Base-by-base conservation (phyloP, 306 rosid species). In the Purshia tridentata region DNA sequence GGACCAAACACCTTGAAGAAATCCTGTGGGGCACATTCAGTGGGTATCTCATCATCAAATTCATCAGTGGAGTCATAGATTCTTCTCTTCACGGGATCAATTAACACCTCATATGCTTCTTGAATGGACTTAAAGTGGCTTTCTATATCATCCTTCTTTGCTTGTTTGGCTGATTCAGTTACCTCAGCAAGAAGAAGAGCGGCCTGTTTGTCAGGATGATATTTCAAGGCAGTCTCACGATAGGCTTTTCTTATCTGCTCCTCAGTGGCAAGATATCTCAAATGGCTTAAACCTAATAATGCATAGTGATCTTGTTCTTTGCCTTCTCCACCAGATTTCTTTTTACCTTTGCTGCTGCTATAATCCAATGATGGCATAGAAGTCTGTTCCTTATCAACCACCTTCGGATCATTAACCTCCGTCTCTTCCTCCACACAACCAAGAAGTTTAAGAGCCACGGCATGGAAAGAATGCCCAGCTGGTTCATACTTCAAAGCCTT, bases 201-300 rank as follows among this genome's bases (percentile, higher is more conserved):
- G 72, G 98, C 97, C 84, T 90, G 98, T 78, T 95, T 95, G 82
- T 95, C 99, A 19, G 97, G 99, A 81, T 95, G 99, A 86, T 86
- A 85, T 75, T 80, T 95, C 88, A 95, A 78, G 41, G 99, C 98
- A 82, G 96, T 84, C 74, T 95, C 97, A n/a, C 97, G 96, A 50
- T 95, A 95, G 80, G 96, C 84, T 83, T 90, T 95, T 51, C 84
- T 84, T 59, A 95, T 95, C 84, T 95, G 97, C 19, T 95, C 99
- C 83, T 95, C 99, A 0, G 98, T 83, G 65, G 99, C 99, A 76
- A 95, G 93, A 82, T 90, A 95, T 80, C 98, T 90, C 53, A 95
- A 83, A 86, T 95, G 93, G 65, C 97, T 68, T 82, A 95, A 78
- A 64, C 98, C 97, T 85, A 95, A 80, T 71, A 95, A 78, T 0